These are phyloP conservation scores for Histomonas meleagridis DNA, from an alignment of 208 protist genomes.

Conservation along the genomic window DNA sequence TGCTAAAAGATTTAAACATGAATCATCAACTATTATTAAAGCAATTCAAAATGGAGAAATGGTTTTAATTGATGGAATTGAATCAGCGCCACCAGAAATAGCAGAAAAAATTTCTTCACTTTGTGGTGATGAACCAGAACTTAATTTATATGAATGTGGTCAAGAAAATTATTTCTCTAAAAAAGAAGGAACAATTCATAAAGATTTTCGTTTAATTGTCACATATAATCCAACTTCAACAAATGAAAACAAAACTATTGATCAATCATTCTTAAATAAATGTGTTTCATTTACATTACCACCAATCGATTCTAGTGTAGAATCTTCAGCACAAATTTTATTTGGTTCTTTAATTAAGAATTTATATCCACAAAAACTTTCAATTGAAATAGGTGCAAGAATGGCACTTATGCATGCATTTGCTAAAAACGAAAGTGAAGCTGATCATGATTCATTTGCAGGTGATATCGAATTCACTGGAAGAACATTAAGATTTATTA, in stretches of 20 bases:
- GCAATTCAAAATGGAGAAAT: not conserved
- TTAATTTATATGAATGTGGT: constrained; percentile 22
- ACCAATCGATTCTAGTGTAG: not conserved
- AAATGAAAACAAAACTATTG: not conserved
- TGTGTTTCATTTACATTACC: not conserved
- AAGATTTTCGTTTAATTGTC: not conserved
- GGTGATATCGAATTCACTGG: not conserved
- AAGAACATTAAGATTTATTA: constrained; percentile 2
- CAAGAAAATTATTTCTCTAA: not conserved
- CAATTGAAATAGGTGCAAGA: not conserved
- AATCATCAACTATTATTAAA: not conserved
- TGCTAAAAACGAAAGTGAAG: not conserved
- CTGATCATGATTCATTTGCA: not conserved
- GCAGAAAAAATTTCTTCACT: not conserved
- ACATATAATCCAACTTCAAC: not conserved
- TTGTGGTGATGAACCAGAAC: not conserved
- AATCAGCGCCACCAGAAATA: not conserved
- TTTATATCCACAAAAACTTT: not conserved
- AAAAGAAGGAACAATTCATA: not conserved
- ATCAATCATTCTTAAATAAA: not conserved
- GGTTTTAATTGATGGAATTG: constrained; percentile 33
- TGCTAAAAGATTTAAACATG: not conserved
- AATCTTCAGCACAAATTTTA: not conserved
- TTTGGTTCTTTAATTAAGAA: not conserved
- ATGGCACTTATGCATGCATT: not conserved